These are phyloP conservation scores for Boletus insuetus DNA, from an alignment of 768 basidiomycete genomes.

Conservation along the genomic window DNA sequence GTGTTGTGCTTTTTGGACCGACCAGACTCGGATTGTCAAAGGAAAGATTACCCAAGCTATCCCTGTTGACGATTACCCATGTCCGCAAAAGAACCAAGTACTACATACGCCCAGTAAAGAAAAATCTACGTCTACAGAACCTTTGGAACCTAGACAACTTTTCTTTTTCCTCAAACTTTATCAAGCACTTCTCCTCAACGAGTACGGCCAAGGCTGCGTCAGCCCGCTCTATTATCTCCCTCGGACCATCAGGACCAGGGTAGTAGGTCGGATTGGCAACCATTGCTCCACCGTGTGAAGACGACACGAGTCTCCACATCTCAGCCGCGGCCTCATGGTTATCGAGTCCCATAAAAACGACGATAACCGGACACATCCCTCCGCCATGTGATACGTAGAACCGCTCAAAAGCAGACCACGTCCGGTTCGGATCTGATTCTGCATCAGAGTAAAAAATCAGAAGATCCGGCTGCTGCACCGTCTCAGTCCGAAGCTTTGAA, in stretches of 20 bases:
- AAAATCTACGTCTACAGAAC: constrained; percentile 13
- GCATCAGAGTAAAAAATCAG: constrained; percentile 21
- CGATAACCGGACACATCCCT: constrained; percentile 18
- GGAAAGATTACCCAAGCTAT: no score
- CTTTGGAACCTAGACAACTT: constrained; percentile 21
- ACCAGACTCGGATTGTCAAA: no score
- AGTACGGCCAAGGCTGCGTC: constrained; percentile 17
- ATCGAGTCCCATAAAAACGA: constrained; percentile 22
- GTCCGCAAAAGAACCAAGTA: background rate
- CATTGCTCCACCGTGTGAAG: constrained; percentile 9
- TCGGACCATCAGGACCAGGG: constrained; percentile 9
- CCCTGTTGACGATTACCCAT: background rate
- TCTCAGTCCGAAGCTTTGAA: background rate
- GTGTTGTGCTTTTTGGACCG: no score
- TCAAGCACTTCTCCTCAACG: constrained; percentile 19
- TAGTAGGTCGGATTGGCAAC: constrained; percentile 21
- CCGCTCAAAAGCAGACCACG: constrained; percentile 14
- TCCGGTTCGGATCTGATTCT: constrained; percentile 4
- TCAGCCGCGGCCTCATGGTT: constrained; percentile 10
- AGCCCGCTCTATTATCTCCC: constrained; percentile 16
- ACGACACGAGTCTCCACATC: constrained; percentile 17
- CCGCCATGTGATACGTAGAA: constrained; percentile 20
- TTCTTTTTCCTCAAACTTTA: constrained; percentile 16
- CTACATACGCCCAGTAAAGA: constrained; percentile 16
- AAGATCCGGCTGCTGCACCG: constrained; percentile 17